Conservation (phyloP, 2,329 filamentous ascomycete genomes). For the Phialophora chinensis region DNA sequence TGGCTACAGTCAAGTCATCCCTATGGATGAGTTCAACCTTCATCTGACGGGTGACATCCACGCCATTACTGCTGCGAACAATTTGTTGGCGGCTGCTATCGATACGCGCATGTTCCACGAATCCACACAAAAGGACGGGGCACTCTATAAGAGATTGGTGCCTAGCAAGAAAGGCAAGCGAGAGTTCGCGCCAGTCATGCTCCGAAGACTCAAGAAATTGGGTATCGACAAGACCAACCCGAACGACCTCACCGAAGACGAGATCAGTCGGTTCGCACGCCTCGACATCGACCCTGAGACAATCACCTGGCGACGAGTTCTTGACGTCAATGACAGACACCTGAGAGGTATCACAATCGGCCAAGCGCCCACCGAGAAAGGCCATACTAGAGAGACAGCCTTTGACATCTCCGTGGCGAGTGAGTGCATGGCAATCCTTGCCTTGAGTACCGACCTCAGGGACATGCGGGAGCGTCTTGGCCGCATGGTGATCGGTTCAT, state of each 20-base stretch:
- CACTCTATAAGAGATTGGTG: constrained; percentile 85
- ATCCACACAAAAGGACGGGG: constrained; percentile 86
- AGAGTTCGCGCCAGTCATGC: constrained; percentile 86
- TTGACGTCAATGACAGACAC: constrained; percentile 97
- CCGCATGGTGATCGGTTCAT: constrained; percentile 93
- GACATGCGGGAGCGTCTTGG: constrained; percentile 95
- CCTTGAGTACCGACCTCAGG: constrained; percentile 81
- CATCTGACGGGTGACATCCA: constrained; percentile 98
- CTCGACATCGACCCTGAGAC: constrained; percentile 96
- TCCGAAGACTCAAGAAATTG: constrained; percentile 90
- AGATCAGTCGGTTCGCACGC: constrained; percentile 85
- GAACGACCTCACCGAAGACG: constrained; percentile 85
- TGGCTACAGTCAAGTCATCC: constrained; percentile 98
- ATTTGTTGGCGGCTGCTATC: constrained; percentile 92
- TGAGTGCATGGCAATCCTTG: constrained; percentile 98
- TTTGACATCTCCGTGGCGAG: constrained; percentile 98
- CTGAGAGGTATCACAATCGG: constrained; percentile 88
- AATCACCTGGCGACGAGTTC: constrained; percentile 93
- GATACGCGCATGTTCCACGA: constrained; percentile 99
- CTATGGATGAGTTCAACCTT: constrained; percentile 99
- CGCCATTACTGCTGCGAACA: constrained; percentile 95
- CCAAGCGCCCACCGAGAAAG: constrained; percentile 87
- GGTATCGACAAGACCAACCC: constrained; percentile 96
- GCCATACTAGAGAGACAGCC: constrained; percentile 82
- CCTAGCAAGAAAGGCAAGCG: constrained; percentile 89